Evolutionary conservation across 2,329 filamentous ascomycete species (phyloP), one percentile per base, ranked within the genome.

Genomic region (Karstenula rhodostoma): DNA sequence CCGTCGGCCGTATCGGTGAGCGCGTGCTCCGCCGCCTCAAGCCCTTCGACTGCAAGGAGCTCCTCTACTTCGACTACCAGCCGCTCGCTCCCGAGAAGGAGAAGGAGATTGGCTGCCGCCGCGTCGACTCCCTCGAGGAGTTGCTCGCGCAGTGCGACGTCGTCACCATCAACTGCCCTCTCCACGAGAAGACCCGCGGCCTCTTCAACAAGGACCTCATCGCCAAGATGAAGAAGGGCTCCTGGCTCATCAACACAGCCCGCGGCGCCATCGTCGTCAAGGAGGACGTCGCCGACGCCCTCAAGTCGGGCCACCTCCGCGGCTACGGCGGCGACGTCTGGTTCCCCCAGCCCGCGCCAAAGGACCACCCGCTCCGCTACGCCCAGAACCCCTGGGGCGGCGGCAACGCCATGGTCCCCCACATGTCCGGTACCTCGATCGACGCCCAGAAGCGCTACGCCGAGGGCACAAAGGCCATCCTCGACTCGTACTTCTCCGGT

Each of bases 1-100:
- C 92, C 75, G 94, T 98, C 65, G 95, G 95, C 80, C 93, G 95
- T 79, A 99, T 99, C 74, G 95, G 95, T 75, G 94, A 98, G 89
- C 94, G 95, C 83, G 95, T 99, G 60, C 89, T 99, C 72, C 91
- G 94, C 81, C 90, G 95, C 69, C 90, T 99, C 75, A 96, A 96
- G 89, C 85, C 94, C 69, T 99, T 99, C 78, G 94, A 97, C 86
- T 99, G 95, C 92, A 97, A 97, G 90, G 94, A 98, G 87, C 88
- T 99, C 53, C 88, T 98, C 67, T 99, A 99, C 91, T 98, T 92
- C 80, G 95, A 99, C 85, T 99, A 99, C 90, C 95, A 99, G 87
- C 93, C 94, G 55, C 86, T 99, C 67, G 86, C 83, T 62, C 77
- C 92, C 62, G 93, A 97, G 85, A 85, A 89, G 73, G 94, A 98